Base-by-base conservation (phyloP, 331 rosid species). In the Telfairia occidentalis region DNA sequence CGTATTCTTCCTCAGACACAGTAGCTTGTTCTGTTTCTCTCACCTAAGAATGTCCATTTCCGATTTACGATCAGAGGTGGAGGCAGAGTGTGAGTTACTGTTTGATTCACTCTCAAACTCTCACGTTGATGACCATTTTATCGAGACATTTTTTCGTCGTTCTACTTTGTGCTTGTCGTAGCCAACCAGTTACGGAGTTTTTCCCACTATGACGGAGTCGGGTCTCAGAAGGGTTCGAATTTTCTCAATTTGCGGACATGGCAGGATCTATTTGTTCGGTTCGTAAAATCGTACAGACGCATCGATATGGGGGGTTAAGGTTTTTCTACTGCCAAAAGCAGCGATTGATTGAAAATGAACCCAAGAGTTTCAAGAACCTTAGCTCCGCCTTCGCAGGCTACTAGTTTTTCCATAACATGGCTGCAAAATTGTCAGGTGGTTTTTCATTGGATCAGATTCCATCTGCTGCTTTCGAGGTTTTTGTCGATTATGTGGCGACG, bases 321-420 rank as follows among this genome's bases (percentile, higher is more conserved):
- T n/a, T 52, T 52, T 9, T 21, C 29, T 19, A 52, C 1, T 52
- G 59, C 75, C 1, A 9, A 24, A 16, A 49, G 13, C 28, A 46
- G 23, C 34, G 61, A 75, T 23, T n/a, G 48, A 90, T 95, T 80
- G 97, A 95, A 95, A 89, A 95, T 91, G 97, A 87, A 90, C 75
- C 96, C 97, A 0, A 86, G 92, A 82, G 96, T 94, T 49, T 94
- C 96, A 0, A 79, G 96, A 82, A 88, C 96, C 2, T 89, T 96
- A 0, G 96, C 96, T 24, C 85, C 80, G 98, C 96, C 96, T 0
- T 87, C 95, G 4, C 88, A 91, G 86, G 98, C 97, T 5, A 93
- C 97, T 1, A 96, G 96, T 0, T 91, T 94, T 77, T 95, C 96
- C 0, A 94, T 88, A 15, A 96, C 97, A 0, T 94, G 98, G 95